Base-by-base conservation (phyloP, 495 filamentous ascomycete species). In the Echria macrotheca region DNA sequence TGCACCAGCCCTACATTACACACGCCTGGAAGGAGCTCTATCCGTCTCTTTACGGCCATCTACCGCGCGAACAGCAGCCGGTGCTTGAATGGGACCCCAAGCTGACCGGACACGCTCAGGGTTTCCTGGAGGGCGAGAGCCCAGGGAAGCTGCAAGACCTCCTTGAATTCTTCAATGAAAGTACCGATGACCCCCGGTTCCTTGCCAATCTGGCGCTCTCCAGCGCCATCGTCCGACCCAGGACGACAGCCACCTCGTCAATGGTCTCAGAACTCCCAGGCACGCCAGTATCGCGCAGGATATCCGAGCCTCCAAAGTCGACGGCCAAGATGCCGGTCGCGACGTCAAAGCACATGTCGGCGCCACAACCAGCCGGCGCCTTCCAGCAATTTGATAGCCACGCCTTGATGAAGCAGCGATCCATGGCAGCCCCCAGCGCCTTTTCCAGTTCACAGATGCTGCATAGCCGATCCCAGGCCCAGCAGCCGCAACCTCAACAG, bases 131-230 rank as follows among this genome's bases (percentile, higher is more conserved):
- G 47, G 70, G 69, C 23, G 66, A 74, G 53, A 68, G 60, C 31
- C 67, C 70, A 3, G 70, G 70, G 8, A 69, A 73, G 47, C 65
- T 76, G 17, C 73, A 76, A 54, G 73, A 76, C 43, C 60, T 73
- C 2, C 64, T 76, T 33, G 73, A 76, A 29, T 76, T 74, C 51
- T 76, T 73, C 56, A 61, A 67, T 28, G 68, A 66, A 9, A 50
- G 54, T 11, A 63, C 64, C 24, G 68, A 72, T 46, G 65, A 69
- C 38, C 66, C 71, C 2, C 61, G 65, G 39, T 59, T 58, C 29
- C 59, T 74, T 19, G 66, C 68, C 6, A 59, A 63, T 25, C 53
- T 73, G 31, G 70, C 71, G 6, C 67, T 73, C 48, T 64, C 64
- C 29, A 62, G 64, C 38, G 70, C 72, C 14, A 68, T 64, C 21